phyloP scores from a whole-genome alignment of 495 filamentous ascomycete species.

The Penicillium paradoxum region DNA sequence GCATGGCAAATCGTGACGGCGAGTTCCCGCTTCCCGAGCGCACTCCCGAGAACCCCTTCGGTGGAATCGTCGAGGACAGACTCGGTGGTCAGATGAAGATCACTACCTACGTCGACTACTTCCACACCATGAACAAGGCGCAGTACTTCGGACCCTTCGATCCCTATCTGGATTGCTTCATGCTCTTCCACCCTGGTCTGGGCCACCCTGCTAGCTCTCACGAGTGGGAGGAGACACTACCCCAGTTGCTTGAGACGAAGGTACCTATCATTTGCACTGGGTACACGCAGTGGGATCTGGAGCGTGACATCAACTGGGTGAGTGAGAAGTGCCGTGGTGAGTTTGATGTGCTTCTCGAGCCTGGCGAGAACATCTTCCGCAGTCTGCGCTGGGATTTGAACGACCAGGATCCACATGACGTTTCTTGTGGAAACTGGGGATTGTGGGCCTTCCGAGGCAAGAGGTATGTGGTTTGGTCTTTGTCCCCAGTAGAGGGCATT shows the following conservation, averaged over 20 bases:
- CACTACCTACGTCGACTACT: conserved; percentile 95
- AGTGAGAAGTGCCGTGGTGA: conserved; percentile 76
- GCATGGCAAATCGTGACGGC: conserved; percentile 81
- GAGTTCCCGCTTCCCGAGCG: conserved; percentile 88
- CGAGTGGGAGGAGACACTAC: conserved; percentile 89
- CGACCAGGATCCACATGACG: conserved; percentile 88
- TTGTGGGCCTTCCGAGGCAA: conserved; percentile 96
- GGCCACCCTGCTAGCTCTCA: conserved; percentile 88
- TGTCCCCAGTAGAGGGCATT: neutral
- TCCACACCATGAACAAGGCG: conserved; percentile 89
- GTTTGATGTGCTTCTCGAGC: conserved; percentile 85
- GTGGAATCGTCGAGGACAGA: conserved; percentile 84
- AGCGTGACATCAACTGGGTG: conserved; percentile 86
- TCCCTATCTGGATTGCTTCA: conserved; percentile 94
- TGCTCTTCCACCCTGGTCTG: conserved; percentile 93
- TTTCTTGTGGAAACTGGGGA: conserved; percentile 95
- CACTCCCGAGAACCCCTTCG: conserved; percentile 81
- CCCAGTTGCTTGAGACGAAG: conserved; percentile 88
- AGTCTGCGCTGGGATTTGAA: conserved; percentile 97
- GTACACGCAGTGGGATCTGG: conserved; percentile 93
- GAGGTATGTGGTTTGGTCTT: conserved; percentile 57
- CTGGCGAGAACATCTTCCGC: conserved; percentile 89
- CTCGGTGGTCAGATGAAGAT: conserved; percentile 86
- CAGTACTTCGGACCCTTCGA: conserved; percentile 88
- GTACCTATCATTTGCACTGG: conserved; percentile 88